Percentiles rank a stretch among this genome's conserved stretches.
These are phyloP conservation scores for Linnemannia exigua DNA, from an alignment of 192 early-diverging fungal species.

Conservation along the genomic window DNA sequence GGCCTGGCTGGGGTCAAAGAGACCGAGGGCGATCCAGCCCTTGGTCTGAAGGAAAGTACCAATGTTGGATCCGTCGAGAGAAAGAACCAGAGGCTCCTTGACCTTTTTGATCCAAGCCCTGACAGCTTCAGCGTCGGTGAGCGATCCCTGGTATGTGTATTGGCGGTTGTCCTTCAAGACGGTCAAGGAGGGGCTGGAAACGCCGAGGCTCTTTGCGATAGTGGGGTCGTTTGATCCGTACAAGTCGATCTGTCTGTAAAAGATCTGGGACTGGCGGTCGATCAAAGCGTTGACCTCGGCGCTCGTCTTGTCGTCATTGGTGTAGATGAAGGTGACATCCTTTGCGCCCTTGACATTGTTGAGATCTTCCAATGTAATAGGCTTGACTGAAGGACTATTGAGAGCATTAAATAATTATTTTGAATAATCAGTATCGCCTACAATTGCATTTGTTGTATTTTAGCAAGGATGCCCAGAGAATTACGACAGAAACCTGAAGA, in stretches of 20 bases:
- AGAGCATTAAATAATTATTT: background rate
- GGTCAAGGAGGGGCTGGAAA: conserved; percentile 61
- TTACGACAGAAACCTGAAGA: conserved; percentile 14
- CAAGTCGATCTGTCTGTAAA: conserved; percentile 24
- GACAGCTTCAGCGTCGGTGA: conserved; percentile 57
- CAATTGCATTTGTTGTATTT: background rate
- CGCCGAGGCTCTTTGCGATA: conserved; percentile 29
- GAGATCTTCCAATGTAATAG: conserved; percentile 55
- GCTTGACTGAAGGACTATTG: conserved; percentile 41
- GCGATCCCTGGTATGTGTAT: conserved; percentile 39
- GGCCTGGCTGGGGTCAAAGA: conserved; percentile 66
- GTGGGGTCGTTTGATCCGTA: conserved; percentile 22
- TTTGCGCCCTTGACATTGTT: conserved; percentile 53
- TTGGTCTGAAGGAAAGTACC: conserved; percentile 77
- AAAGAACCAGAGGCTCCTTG: conserved; percentile 74
- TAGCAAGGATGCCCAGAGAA: too few relatives aligned
- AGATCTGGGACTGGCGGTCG: conserved; percentile 38
- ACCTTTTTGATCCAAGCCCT: conserved; percentile 74
- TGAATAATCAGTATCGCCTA: too few relatives aligned
- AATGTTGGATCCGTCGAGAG: conserved; percentile 72
- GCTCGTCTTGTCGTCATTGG: conserved; percentile 66
- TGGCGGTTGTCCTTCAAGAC: conserved; percentile 74
- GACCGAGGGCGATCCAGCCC: conserved; percentile 72
- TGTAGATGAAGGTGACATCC: conserved; percentile 68
- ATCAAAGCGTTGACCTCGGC: conserved; percentile 55